A percentile compares a stretch with the other conserved stretches of the same genome.
These are phyloP conservation scores for Dendrostoma leiphaemia DNA, from an alignment of 2,329 filamentous ascomycete genomes.

Conservation along the genomic window DNA sequence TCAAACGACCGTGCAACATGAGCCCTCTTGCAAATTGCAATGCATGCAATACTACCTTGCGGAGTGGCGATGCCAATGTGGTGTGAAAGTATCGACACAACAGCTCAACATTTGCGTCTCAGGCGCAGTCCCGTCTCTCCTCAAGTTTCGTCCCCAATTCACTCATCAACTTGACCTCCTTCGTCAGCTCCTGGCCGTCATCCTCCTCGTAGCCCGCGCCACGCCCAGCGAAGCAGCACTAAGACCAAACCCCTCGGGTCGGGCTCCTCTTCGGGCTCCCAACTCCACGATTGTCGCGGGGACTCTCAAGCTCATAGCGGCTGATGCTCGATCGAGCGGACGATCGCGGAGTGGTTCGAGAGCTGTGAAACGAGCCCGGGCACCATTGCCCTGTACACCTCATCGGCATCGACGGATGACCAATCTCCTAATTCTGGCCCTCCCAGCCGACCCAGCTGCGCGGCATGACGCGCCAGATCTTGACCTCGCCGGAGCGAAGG, in stretches of 20 bases:
- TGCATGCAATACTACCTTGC: too few species aligned
- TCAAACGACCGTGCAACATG: background rate
- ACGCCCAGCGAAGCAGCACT: slow-evolving; percentile 13
- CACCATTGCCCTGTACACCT: slow-evolving; percentile 7
- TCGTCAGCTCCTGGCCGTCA: background rate
- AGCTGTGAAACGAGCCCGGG: background rate
- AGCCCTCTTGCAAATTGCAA: too few species aligned
- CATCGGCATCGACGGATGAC: slow-evolving; percentile 10
- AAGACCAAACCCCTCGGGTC: slow-evolving; percentile 8
- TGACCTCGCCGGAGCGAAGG: slow-evolving; percentile 87
- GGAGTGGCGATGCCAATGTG: too few species aligned
- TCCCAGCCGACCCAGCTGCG: slow-evolving; percentile 92
- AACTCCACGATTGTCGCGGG: background rate
- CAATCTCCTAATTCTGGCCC: slow-evolving; percentile 48
- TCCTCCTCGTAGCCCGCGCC: slow-evolving; percentile 1
- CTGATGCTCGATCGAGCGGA: background rate
- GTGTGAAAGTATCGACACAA: background rate
- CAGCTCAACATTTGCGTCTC: background rate
- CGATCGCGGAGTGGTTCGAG: background rate
- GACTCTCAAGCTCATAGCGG: background rate
- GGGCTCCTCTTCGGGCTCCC: background rate
- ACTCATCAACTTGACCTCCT: background rate
- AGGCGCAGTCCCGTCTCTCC: background rate
- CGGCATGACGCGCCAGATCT: slow-evolving; percentile 95
- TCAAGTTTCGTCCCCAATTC: background rate